phyloP scores from a whole-genome alignment of 2,329 filamentous ascomycete species.

The Rhynchosporium agropyri region DNA sequence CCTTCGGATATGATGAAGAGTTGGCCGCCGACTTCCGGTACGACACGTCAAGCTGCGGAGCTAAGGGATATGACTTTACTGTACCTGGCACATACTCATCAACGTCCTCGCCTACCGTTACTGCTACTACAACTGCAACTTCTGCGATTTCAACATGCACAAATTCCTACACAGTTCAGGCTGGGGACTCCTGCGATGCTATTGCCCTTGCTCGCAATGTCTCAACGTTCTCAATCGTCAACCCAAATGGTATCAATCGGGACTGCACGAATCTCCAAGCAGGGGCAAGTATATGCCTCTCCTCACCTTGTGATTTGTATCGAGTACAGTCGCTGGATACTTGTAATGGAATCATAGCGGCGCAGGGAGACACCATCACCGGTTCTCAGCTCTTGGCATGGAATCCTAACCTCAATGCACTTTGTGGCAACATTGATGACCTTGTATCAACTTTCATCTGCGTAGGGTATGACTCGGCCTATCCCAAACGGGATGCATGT shows the following conservation, averaged over 20 bases:
- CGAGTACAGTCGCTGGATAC: conserved; percentile 1
- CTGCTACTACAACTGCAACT: not conserved
- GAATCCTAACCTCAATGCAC: conserved; percentile 9
- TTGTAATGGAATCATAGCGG: not conserved
- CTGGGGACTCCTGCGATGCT: not conserved
- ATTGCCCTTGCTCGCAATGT: conserved; percentile 2
- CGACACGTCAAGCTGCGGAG: conserved; percentile 1
- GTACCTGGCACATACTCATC: not conserved
- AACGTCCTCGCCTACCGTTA: not conserved
- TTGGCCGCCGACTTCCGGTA: not conserved
- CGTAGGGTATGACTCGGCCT: not conserved
- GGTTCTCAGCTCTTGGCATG: not conserved
- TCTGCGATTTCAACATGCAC: conserved; percentile 1
- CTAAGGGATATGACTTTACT: not conserved
- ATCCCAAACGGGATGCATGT: too few species aligned
- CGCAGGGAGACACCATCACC: not conserved
- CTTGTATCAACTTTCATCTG: not conserved
- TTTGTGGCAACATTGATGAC: not conserved
- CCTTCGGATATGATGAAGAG: conserved; percentile 1
- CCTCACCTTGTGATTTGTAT: not conserved
- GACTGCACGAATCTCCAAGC: conserved; percentile 3
- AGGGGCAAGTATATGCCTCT: not conserved
- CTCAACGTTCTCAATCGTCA: not conserved
- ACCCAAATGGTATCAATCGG: not conserved
- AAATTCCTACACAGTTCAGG: not conserved